Percentiles rank a stretch among this genome's conserved stretches.
phyloP scores from a whole-genome alignment of 495 filamentous ascomycete species.

The Aspergillus nidulans region DNA sequence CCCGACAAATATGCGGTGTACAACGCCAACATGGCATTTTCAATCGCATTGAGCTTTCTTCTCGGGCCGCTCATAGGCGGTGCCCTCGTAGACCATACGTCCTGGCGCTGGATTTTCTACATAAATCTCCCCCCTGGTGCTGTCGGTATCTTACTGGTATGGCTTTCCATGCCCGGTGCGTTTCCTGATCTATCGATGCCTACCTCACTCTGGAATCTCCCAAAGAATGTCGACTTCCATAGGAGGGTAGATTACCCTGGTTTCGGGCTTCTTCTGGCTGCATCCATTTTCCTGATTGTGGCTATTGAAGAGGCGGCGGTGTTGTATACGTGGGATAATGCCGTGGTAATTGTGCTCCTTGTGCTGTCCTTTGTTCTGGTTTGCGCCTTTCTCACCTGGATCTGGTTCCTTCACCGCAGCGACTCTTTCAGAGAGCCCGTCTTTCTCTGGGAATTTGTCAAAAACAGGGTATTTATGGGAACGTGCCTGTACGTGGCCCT shows the following conservation, averaged over 20 bases:
- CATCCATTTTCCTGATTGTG: slow-evolving; percentile 15
- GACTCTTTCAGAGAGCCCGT: background rate
- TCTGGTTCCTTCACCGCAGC: background rate
- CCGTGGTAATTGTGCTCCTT: slow-evolving; percentile 17
- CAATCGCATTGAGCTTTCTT: slow-evolving; percentile 14
- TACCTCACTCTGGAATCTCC: background rate
- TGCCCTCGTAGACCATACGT: slow-evolving; percentile 27
- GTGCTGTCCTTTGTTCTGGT: background rate
- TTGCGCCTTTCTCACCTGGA: background rate
- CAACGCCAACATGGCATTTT: slow-evolving; percentile 31
- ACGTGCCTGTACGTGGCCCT: background rate
- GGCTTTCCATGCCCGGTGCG: slow-evolving; percentile 4
- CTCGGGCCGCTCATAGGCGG: slow-evolving; percentile 41
- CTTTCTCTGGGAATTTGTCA: slow-evolving; percentile 6
- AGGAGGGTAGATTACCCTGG: slow-evolving; percentile 14
- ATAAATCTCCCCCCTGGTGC: slow-evolving; percentile 44
- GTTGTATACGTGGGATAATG: slow-evolving; percentile 22
- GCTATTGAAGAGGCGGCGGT: slow-evolving; percentile 26
- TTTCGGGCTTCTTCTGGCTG: slow-evolving; percentile 14
- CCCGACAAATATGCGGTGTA: slow-evolving; percentile 34
- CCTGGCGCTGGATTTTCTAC: slow-evolving; percentile 34
- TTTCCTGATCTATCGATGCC: slow-evolving; percentile 5
- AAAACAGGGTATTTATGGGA: background rate
- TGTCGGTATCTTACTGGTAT: background rate
- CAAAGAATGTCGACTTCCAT: background rate